Base-by-base conservation (phyloP, 2,329 filamentous ascomycete species). In the Graphium sp. region DNA sequence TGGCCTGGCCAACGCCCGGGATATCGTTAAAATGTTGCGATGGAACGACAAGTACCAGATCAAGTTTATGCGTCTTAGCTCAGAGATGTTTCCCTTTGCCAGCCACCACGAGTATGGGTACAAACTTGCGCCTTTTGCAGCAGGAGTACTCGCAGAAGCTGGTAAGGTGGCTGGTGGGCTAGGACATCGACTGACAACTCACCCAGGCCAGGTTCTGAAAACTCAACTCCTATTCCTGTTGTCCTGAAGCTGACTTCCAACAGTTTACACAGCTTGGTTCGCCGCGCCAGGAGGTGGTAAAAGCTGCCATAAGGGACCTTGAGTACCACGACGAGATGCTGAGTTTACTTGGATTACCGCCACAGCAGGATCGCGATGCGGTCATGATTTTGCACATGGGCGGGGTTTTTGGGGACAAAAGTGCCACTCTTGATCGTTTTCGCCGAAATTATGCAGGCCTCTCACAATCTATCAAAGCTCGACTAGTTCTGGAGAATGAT, bases 21-120 rank as follows among this genome's bases (percentile, higher is more conserved):
- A 95, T 41, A 70, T 94, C 18, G 55, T 66, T 32, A 92, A 91
- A 49, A 82, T 94, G 70, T 44, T 94, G 7, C 66, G 72, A 2
- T 95, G 87, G 87, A 94, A 95, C 44, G 76, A 91, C 37, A 79
- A 72, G 39, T 94, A 87, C 38, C 75, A 77, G 22, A 95, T 95
- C 52, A 85, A 74, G 39, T 94, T 95, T 48, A 71, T 95, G 68
- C 71, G 87, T 2, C 59, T 95, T 13, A 92, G 82, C 39, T 92
- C 82, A 31, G 87, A 94, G 41, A 94, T 94, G 80, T 95, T 95
- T 38, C 87, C 87, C 0, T 94, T 94, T 47, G 87, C 87, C 2
- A 91, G 81, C 37, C 87, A 95, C 43, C 65, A 68, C 15, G 77
- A 82, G 35, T 77, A 92, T 38, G 87, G 85, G 0, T 95, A 95